Evolutionary conservation across 306 rosid genomes (phyloP).

Genomic region (Datisca glomerata): DNA sequence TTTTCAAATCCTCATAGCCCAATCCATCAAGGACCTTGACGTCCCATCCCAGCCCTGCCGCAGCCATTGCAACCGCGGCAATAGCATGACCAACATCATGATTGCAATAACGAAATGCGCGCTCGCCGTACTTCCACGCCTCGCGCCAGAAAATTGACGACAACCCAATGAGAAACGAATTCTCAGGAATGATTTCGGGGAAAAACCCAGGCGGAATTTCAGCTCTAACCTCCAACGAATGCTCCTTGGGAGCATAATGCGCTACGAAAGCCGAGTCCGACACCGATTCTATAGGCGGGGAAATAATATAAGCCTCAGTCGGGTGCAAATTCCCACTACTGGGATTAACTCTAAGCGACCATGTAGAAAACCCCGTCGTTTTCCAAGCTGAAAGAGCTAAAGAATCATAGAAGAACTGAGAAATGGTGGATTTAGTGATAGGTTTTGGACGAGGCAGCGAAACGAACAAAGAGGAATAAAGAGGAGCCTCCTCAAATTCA

Average conservation of each 20-base stretch:
- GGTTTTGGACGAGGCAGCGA: conserved; percentile 64
- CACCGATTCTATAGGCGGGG: conserved; percentile 39
- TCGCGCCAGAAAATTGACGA: conserved; percentile 95
- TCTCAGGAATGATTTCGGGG: conserved; percentile 31
- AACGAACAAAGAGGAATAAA: conserved; percentile 46
- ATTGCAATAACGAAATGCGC: conserved; percentile 82
- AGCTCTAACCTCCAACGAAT: conserved; percentile 68
- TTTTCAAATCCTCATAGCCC: conserved; percentile 61
- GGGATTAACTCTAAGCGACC: conserved; percentile 94
- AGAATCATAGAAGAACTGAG: conserved; percentile 65
- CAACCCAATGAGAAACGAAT: conserved; percentile 54
- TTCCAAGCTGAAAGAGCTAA: conserved; percentile 94
- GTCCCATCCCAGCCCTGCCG: conserved; percentile 82
- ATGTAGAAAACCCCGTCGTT: conserved; percentile 43
- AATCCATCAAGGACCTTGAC: conserved; percentile 74
- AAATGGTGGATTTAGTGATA: conserved; percentile 52
- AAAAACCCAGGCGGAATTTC: conserved; percentile 46
- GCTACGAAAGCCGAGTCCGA: conserved; percentile 51
- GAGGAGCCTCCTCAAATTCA: conserved; percentile 20
- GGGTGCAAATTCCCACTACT: conserved; percentile 91
- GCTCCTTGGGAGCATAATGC: conserved; percentile 92
- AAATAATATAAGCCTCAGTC: conserved; percentile 64
- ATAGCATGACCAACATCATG: conserved; percentile 91
- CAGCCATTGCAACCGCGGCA: conserved; percentile 79
- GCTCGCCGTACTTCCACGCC: conserved; percentile 94